A percentile compares a stretch with the other conserved stretches of the same genome.
Conservation (phyloP, 1,284 basidiomycete species). For the Trichosporon coremiiforme region DNA sequence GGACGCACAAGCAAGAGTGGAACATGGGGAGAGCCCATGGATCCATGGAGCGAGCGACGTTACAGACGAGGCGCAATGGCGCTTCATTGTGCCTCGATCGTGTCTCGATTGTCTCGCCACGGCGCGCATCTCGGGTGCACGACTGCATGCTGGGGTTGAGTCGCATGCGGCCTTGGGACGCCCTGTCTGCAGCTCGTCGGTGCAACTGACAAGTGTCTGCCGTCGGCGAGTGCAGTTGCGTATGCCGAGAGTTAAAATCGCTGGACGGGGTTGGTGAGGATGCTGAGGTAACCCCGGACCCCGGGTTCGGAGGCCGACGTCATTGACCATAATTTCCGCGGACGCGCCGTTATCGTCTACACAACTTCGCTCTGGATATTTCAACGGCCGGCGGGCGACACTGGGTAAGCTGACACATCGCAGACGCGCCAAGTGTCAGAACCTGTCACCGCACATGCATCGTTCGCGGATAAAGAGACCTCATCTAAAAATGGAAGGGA, state of each 20-base stretch:
- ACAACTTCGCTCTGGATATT: too few species aligned
- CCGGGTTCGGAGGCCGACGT: neutral
- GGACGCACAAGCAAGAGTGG: slow-evolving; percentile 3
- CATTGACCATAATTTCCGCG: neutral
- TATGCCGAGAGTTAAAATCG: neutral
- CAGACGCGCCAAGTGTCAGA: slow-evolving; percentile 5
- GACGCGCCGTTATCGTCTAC: too few species aligned
- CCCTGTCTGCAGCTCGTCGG: neutral
- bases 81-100: neutral
- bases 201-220: neutral
- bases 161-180: too few species aligned
- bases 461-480: neutral
- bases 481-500: neutral
- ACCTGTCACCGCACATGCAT: neutral
- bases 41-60: too few species aligned
- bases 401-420: neutral
- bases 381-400: too few species aligned
- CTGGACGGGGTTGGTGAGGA: neutral
- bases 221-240: neutral
- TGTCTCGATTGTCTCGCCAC: neutral
- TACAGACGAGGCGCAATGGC: too few species aligned
- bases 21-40: neutral
- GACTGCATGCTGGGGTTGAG: too few species aligned
- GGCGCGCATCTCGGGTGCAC: too few species aligned
- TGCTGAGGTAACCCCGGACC: slow-evolving; percentile 10